Evolutionary conservation across 495 filamentous ascomycete genomes (phyloP), one percentile per base, ranked within the genome.

Genomic region (Talaromyces wortmannii): DNA sequence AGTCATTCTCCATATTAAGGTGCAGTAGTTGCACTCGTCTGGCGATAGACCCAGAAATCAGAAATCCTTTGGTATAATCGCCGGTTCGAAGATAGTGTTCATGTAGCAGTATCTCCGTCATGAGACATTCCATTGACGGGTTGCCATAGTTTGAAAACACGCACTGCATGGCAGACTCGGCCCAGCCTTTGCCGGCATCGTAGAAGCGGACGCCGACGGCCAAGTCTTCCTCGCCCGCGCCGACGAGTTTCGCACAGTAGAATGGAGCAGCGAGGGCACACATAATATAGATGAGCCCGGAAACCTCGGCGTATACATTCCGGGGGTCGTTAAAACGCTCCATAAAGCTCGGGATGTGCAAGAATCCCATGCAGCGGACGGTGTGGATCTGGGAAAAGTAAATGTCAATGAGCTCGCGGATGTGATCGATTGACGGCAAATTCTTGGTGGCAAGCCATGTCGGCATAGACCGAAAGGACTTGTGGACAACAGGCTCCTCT

Each of bases 311-410:
- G 30, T 50, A 50, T 13, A 50, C 30, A 12, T 29, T 50, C 31
- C 31, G 29, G 7, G 18, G 31, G 30, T 50, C 29, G 4, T 50
- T 29, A 31, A 50, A 50, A 29, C 31, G 48, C 48, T 50, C 48
- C 48, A 50, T 50, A 15, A 50, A 50, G 18, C 31, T 50, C 29
- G 48, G 48, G 31, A 50, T 50, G 31, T 50, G 48, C 48, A 50
- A 31, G 48, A 50, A 50, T 4, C 48, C 48, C 48, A 50, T 50
- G 30, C 48, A 50, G n/a, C 48, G 48, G 2, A 50, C 48, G 6
- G 48, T 31, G 30, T 50, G 48, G 11, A 50, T 31, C 15, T 50
- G 48, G 29, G 48, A 0, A 15, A 50, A 50, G 18, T 50, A 50
- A 6, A 50, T 33, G 48, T 50, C 48, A 30, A 50, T 50, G 1